Conservation (phyloP, 1,284 basidiomycete genomes). For the Exsudoporus floridanus region DNA sequence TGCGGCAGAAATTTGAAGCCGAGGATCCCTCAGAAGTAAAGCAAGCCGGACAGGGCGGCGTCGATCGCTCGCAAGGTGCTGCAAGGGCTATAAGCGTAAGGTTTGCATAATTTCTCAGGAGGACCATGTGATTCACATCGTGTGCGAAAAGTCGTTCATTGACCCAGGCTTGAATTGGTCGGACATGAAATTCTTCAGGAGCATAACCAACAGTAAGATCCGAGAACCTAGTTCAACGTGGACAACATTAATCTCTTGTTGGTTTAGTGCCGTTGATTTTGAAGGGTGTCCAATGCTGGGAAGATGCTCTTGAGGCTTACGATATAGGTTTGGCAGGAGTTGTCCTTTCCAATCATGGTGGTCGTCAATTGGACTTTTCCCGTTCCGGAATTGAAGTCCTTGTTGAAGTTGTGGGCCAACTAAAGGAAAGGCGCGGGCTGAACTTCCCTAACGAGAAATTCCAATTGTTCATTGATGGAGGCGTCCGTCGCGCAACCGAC, state of each 20-base stretch:
- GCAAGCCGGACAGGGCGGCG: conserved; percentile 53
- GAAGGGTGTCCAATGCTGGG: conserved; percentile 93
- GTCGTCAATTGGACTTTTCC: conserved; percentile 89
- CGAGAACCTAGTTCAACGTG: background rate
- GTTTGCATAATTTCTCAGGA: conserved; percentile 4
- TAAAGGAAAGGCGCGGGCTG: conserved; percentile 66
- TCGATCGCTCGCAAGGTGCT: conserved; percentile 87
- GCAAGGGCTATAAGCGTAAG: conserved; percentile 89
- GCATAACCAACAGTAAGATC: conserved; percentile 76
- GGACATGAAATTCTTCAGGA: conserved; percentile 86
- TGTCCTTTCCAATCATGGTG: conserved; percentile 91
- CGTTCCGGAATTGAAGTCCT: conserved; percentile 90
- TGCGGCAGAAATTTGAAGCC: conserved; percentile 94
- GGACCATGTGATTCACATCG: background rate
- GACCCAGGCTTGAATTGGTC: conserved; percentile 88
- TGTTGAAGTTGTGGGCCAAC: conserved; percentile 78
- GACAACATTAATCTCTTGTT: background rate
- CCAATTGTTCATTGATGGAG: conserved; percentile 90
- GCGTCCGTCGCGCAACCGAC: conserved; percentile 88
- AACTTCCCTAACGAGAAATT: conserved; percentile 67
- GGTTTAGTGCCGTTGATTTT: conserved; percentile 81
- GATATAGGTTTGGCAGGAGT: conserved; percentile 81
- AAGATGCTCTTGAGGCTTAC: conserved; percentile 89
- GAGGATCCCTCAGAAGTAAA: conserved; percentile 74
- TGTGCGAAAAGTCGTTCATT: conserved; percentile 78